Evolutionary conservation across 78 protist genomes (phyloP).

Genomic region (Dictyostelium firmibasis): DNA sequence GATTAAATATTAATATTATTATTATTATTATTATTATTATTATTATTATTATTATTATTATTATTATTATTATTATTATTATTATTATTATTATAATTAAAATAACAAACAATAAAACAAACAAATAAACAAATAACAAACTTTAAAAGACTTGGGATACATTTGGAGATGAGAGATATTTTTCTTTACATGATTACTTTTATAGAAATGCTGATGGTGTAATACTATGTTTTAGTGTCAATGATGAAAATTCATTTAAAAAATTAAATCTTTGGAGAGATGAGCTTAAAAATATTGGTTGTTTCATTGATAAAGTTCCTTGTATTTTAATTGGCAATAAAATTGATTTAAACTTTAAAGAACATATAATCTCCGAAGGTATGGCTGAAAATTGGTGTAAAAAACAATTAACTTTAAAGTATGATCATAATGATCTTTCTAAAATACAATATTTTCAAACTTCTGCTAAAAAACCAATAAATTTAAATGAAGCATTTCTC

Average conservation of each 20-base stretch:
- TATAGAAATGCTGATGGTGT: not conserved
- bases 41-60: too few relatives aligned
- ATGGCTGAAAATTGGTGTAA: not conserved
- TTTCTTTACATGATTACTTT: not conserved
- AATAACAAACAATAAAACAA: too few relatives aligned
- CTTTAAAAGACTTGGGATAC: not conserved
- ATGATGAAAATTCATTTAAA: not conserved
- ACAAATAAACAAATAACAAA: too few relatives aligned
- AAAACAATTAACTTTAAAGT: not conserved
- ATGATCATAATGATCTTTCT: not conserved
- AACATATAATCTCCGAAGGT: not conserved
- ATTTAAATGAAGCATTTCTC: not conserved
- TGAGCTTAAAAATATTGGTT: not conserved
- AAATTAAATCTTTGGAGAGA: not conserved
- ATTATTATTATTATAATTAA: too few relatives aligned
- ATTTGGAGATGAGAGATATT: not conserved
- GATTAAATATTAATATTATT: too few relatives aligned
- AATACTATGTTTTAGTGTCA: not conserved
- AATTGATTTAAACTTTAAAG: not conserved
- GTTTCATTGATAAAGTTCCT: not conserved
- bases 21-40: too few relatives aligned
- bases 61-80: too few relatives aligned
- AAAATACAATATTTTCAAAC: not conserved
- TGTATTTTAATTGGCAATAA: not conserved
- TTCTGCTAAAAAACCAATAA: not conserved